Base-by-base conservation (phyloP, 2,329 filamentous ascomycete genomes). In the Lecanosticta acicola region DNA sequence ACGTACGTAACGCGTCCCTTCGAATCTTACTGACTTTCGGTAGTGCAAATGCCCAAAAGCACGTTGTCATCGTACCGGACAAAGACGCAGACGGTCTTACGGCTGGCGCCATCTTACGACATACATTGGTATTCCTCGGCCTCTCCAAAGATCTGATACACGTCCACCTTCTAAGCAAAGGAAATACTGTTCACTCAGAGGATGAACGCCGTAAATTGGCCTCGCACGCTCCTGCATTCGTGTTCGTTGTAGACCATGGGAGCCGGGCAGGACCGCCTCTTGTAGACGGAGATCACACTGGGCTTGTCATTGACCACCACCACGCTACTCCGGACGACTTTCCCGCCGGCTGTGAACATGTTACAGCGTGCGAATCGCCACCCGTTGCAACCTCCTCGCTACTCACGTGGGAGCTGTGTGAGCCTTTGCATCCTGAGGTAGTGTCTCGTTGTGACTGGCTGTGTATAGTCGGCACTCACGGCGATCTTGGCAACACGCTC, bases 31-130 rank as follows among this genome's bases (percentile, higher is more conserved):
- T n/a, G 2, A 19, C 8, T 5, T 5, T 37, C 4, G 3, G 35
- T 19, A 82, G 80, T 61, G 79, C 73, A 14, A 56, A 66, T 13
- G 66, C 76, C 9, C 64, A 71, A 8, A 71, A 77, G 45, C 69
- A 66, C 29, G 77, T 75, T 1, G 63, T 85, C 14, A 79, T 86
- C 11, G 71, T 84, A 0, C 83, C 83, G 0, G 82, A 85, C 59
- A 85, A 84, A 57, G 81, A 85, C 54, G 80, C 80, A 2, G 82
- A 85, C 61, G 83, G 82, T 0, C 67, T 86, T 2, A 76, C 76
- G 2, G 78, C 81, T 2, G 83, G 82, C 0, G 76, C 76, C 1
- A 84, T 85, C 21, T 60, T 85, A 1, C 69, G 78, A 45, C 76
- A 75, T 44, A 83, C 80, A 0, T 68, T 85, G 3, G 62, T 75